Evolutionary conservation across 805 yeast genomes (phyloP), one percentile per base, ranked within the genome.

Genomic region (Candida caryicola): DNA sequence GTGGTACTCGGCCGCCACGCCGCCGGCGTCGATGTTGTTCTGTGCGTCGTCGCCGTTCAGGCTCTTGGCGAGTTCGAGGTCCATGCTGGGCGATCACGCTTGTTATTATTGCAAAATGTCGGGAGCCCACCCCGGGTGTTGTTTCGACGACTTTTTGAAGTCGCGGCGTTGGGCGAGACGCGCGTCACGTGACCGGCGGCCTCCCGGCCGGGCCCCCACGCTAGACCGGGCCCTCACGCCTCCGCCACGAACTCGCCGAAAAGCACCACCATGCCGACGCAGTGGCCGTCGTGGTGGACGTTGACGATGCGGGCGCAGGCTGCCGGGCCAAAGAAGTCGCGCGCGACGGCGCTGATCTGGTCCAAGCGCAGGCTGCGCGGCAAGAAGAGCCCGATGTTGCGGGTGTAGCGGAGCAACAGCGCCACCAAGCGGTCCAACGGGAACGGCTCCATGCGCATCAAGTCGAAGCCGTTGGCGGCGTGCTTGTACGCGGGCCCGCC

Each of bases 401-500:
- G 45, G 2, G 77, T 51, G 7, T 77, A 59, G 26, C 55, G 53
- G 23, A 62, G 49, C 42, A 79, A 57, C 15, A 70, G 71, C n/a
- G 34, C 33, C 18, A 82, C 55, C 5, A 82, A 53, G 21, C 60
- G 57, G 15, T 68, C 64, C 7, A 83, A 44, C 2, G 69, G 61
- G 30, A 80, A 57, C 0, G 89, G 89, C 31, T 58, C 47, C 36
- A 63, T 55, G 7, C 55, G 42, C 27, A 61, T 59, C 16, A 82
- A 55, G 46, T 81, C 80, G 56, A 73, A 82, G 2, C 38, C 39
- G 2, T 47, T 44, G 0, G 56, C 55, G n/a, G 59, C 46, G 17
- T 57, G 50, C 34, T 63, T 60, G 56, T 85, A 86, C 2, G 60
- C 54, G 0, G 87, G 84, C 0, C 95, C 95, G 23, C 93, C 95